Evolutionary conservation across 345 rosid genomes (phyloP).

Genomic region (Heritiera littoralis): DNA sequence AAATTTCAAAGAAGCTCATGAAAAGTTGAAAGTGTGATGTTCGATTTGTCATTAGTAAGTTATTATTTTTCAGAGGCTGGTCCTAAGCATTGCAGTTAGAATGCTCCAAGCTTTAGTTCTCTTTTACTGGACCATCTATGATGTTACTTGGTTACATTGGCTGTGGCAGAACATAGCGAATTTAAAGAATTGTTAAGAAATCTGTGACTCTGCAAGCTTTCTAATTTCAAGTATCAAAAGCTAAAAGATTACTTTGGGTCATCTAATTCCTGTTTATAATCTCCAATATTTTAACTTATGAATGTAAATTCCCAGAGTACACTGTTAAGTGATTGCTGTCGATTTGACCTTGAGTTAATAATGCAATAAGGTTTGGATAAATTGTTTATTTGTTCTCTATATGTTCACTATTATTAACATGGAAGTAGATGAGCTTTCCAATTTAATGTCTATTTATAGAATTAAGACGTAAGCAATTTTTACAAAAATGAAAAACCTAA

Average conservation of each 20-base stretch:
- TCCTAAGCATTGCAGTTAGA: background rate
- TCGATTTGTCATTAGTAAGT: slow-evolving; percentile 49
- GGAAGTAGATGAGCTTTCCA: background rate
- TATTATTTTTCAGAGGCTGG: background rate
- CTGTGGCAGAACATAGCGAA: background rate
- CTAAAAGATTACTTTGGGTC: background rate
- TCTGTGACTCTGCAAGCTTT: background rate
- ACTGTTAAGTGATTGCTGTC: no score
- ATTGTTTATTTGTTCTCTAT: background rate
- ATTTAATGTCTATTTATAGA: background rate
- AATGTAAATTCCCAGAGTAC: background rate
- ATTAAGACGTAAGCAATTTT: background rate
- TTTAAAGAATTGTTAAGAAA: background rate
- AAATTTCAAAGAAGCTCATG: slow-evolving; percentile 95
- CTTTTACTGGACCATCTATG: slow-evolving; percentile 11
- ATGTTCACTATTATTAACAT: background rate
- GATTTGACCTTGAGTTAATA: no score
- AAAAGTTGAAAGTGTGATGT: slow-evolving; percentile 88
- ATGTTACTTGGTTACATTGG: slow-evolving; percentile 1
- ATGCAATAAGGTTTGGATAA: no score
- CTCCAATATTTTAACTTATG: background rate
- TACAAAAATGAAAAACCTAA: background rate
- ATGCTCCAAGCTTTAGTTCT: background rate
- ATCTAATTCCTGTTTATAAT: background rate
- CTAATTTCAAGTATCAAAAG: background rate